Base-by-base conservation (phyloP, 805 yeast genomes). In the Metschnikowia amazonensis region DNA sequence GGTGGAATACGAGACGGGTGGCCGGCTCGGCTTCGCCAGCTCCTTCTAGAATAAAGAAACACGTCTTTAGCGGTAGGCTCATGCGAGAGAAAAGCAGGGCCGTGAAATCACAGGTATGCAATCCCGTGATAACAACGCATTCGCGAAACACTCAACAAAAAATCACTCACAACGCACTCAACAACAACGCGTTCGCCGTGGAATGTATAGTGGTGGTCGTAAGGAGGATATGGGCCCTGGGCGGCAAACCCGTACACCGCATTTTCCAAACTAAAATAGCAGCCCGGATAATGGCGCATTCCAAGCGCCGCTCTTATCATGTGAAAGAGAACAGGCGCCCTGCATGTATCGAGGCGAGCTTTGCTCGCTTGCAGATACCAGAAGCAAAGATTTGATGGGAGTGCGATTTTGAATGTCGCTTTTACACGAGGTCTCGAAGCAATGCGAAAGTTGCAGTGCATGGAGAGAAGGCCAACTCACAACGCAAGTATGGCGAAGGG, bases 291-390 rank as follows among this genome's bases (percentile, higher is more conserved):
- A 17, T 16, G 23, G 16, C 31, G 7, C 31, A 28, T 11, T 27
- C 24, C 33, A 37, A 27, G 41, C 33, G 32, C 24, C 32, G 23
- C 41, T 37, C 41, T 37, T 37, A 27, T 37, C 41, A 37, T 27
- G 32, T 27, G 23, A 24, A 14, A 18, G 25, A 13, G 29, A 10
- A 21, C 8, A 27, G 11, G 31, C 20, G 40, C 40, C 4, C 11
- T n/a, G 31, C 30, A 36, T 17, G 13, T 25, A 16, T n/a, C 37
- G 27, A 34, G 37, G 27, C 37, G 18, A 34, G 16, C 13, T 8
- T 10, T 18, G 38, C 13, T 23, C 18, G 38, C 28, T 23, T 14
- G 27, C 18, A 14, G 17, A 21, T 13, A 17, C 25, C 37, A 10
- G 13, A 21, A 20, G 18, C 10, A 21, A 17, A 13, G 10, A 6